These are phyloP conservation scores for Russula sp. DNA, from an alignment of 768 basidiomycete species.

Conservation along the genomic window DNA sequence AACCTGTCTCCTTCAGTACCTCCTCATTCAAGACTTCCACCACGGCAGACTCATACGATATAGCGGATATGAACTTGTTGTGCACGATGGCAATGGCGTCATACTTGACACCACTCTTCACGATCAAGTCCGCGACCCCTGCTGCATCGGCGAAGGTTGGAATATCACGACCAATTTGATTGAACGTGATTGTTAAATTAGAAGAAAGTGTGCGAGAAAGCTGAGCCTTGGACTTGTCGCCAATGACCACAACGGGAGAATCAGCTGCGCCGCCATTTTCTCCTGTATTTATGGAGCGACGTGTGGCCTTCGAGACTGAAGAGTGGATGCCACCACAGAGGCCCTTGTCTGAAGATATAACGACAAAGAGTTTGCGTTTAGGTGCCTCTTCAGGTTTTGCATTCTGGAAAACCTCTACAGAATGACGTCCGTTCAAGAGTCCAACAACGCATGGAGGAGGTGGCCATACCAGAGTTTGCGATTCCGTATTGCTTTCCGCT, in stretches of 20 bases:
- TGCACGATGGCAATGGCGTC: conserved; percentile 77
- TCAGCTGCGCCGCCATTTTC: conserved; percentile 43
- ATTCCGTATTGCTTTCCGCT: conserved; percentile 88
- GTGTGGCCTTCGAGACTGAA: conserved; percentile 85
- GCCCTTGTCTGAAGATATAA: conserved; percentile 97
- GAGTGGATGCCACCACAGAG: conserved; percentile 99
- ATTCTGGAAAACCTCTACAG: conserved; percentile 81
- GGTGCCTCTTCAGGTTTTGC: conserved; percentile 58
- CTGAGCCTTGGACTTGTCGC: conserved; percentile 97
- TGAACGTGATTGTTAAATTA: conserved; percentile 82
- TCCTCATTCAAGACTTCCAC: conserved; percentile 78
- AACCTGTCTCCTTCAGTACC: conserved; percentile 73
- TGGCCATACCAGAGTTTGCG: conserved; percentile 74
- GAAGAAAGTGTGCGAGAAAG: conserved; percentile 56
- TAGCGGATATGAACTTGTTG: conserved; percentile 82
- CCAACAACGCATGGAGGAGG: neutral
- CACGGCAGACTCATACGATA: conserved; percentile 78
- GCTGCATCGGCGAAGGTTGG: conserved; percentile 97
- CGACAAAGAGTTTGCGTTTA: conserved; percentile 82
- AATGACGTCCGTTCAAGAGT: neutral
- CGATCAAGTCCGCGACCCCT: conserved; percentile 86
- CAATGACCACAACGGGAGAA: conserved; percentile 78
- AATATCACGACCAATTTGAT: conserved; percentile 95
- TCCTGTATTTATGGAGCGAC: conserved; percentile 54
- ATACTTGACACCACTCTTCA: conserved; percentile 76